Conservation (phyloP, 1,284 basidiomycete genomes). For the Phylloporus sp. region DNA sequence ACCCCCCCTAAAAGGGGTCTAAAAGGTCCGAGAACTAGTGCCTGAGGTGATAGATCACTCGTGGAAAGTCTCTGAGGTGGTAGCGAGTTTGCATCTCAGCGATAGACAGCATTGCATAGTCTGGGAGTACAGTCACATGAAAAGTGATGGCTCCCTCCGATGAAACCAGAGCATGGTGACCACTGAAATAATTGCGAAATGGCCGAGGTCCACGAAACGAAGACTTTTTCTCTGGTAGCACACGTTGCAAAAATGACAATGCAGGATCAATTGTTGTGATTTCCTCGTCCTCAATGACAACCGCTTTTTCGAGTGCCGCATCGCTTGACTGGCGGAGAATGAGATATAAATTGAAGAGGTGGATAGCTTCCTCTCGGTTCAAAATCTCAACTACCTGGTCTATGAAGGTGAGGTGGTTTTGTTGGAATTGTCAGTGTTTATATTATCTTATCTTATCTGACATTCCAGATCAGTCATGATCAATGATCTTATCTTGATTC, state of each 20-base stretch:
- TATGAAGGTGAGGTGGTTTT: neutral
- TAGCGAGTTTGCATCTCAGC: too few species aligned
- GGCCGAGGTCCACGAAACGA: neutral
- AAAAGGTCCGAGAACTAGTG: too few species aligned
- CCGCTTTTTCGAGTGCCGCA: neutral
- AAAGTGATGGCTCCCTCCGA: too few species aligned
- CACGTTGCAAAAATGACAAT: neutral
- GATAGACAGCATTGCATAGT: too few species aligned
- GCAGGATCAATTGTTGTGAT: neutral
- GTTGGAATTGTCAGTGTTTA: too few species aligned
- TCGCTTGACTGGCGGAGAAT: neutral
- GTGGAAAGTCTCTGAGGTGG: too few species aligned
- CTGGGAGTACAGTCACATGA: too few species aligned
- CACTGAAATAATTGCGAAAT: constrained; percentile 6
- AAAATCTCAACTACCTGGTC: neutral
- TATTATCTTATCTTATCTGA: too few species aligned
- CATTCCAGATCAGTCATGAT: too few species aligned
- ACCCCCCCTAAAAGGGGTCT: too few species aligned
- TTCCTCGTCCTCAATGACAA: neutral
- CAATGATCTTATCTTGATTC: too few species aligned
- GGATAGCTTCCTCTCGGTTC: neutral
- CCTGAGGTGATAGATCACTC: constrained; percentile 44
- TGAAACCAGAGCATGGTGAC: too few species aligned
- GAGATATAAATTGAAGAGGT: neutral
- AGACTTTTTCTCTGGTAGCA: constrained; percentile 1